Evolutionary conservation across 2,329 filamentous ascomycete species (phyloP), one percentile per base, ranked within the genome.

Genomic region (Myriosclerotinia curreyana): DNA sequence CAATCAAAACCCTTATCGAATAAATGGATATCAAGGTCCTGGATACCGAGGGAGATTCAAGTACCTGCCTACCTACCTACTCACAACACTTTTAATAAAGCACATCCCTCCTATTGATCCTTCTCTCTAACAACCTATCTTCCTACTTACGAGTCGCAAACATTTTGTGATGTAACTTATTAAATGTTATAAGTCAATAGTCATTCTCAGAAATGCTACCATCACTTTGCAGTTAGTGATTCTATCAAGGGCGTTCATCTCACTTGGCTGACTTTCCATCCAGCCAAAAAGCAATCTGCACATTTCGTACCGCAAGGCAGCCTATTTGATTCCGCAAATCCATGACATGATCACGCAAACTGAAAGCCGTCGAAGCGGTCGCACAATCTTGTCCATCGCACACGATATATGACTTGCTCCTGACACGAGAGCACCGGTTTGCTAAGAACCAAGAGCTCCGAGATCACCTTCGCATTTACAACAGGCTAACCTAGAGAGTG

Each of bases 121-220:
- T 64, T 64, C 55, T 49, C 31, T 49, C 61, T 36, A 38, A 49
- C 25, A 60, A n/a, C 17, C 22, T 22, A 38, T 36, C 22, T 25
- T 40, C 6, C 62, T 31, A 59, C 15, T 38, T 20, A 38, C 48
- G 46, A 31, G 42, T 22, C 40, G 58, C 22, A 60, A 25, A 53
- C 6, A 42, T 17, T 14, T 17, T 3, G 6, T 56, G 53, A 31
- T 25, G 12, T 52, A 50, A 31, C 7, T 31, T 38, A 40, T 58
- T 20, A 48, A 62, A 22, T 25, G 36, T 40, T n/a, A 49, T 55
- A 22, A 56, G 28, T 31, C 25, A 53, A 60, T 60, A 28, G 22
- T n/a, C 38, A 44, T 58, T 58, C 48, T 40, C 62, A 40, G 62
- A 52, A 51, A 64, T 64, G 62, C 49, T 64, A 46, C 46, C 62